Base-by-base conservation (phyloP, 768 basidiomycete species). In the Stropharia rugosoannulata region DNA sequence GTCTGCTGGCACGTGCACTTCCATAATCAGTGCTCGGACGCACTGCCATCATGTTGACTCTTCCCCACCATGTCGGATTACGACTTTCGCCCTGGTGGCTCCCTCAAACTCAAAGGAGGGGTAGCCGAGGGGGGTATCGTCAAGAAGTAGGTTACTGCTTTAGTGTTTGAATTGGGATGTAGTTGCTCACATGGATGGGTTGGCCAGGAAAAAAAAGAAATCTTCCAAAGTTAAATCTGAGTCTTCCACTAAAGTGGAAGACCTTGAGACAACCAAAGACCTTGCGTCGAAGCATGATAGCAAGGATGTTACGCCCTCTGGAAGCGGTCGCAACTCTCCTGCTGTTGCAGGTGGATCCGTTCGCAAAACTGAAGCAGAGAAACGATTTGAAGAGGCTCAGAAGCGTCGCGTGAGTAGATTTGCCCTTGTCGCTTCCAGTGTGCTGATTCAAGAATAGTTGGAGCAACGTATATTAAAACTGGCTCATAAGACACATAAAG, bases 401-500 rank as follows among this genome's bases (percentile, higher is more conserved):
- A 83, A 82, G 65, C 80, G 81, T 63, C 75, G 93, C 69, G 93
- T 95, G 68, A 61, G 86, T 72, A 37, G 52, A 25, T 5, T 29
- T 32, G 18, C 39, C 11, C 52, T 29, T 12, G n/a, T 19, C 15
- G 27, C 49, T 15, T 38, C 37, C 25, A 36, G 56, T 8, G 54
- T 32, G 53, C 55, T 43, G 49, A 49, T 32, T 57, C 29, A 56
- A 47, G 50, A 56, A 12, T 48, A 95, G 93, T 81, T 94, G 44
- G 80, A 81, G 19, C 82, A 85, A 57, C 84, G 83, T 62, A 90
- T 95, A 15, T 80, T 82, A 15, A 90, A 84, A 71, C 65, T 90
- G 64, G 93, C 94, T 0, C 76, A 76, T 64, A 92, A 90, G 75
- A 93, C 90, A 5, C 94, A 97, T 73, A 97, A 97, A 73, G 94